A percentile compares a stretch with the other conserved stretches of the same genome.
phyloP scores from a whole-genome alignment of 2,329 filamentous ascomycete species.

The Alternaria angustiovoidea region DNA sequence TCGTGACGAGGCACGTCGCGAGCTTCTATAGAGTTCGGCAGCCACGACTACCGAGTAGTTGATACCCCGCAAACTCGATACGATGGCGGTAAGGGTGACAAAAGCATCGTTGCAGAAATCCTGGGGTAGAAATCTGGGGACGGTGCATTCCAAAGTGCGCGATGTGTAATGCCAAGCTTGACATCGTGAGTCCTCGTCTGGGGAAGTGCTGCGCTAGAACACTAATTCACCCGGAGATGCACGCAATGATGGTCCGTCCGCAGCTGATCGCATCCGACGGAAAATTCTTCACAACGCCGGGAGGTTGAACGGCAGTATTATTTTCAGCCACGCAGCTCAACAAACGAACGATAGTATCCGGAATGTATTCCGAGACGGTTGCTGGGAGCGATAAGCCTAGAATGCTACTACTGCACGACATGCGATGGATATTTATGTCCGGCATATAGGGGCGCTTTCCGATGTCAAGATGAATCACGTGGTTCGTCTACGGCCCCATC shows the following conservation, averaged over 20 bases:
- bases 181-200: neutral
- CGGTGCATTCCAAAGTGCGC: conserved; percentile 3
- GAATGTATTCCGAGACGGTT: neutral
- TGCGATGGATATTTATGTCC: neutral
- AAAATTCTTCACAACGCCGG: conserved; percentile 3
- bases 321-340: neutral
- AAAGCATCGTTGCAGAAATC: conserved; percentile 1
- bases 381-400: neutral
- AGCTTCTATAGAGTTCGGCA: neutral
- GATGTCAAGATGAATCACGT: neutral
- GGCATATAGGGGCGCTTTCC: too few species aligned
- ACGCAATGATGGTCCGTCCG: neutral
- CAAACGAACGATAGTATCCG: neutral
- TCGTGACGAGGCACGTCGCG: conserved; percentile 6
- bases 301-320: neutral
- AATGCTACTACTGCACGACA: neutral
- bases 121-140: conserved; percentile 16
- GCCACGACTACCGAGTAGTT: neutral
- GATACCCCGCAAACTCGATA: conserved; percentile 9
- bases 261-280: conserved; percentile 7
- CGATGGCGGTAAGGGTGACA: neutral
- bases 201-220: neutral
- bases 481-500: neutral
- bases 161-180: conserved; percentile 21
- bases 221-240: conserved; percentile 3